These are phyloP conservation scores for Styphnolobium japonicum DNA, from an alignment of 306 rosid genomes.

Conservation along the genomic window DNA sequence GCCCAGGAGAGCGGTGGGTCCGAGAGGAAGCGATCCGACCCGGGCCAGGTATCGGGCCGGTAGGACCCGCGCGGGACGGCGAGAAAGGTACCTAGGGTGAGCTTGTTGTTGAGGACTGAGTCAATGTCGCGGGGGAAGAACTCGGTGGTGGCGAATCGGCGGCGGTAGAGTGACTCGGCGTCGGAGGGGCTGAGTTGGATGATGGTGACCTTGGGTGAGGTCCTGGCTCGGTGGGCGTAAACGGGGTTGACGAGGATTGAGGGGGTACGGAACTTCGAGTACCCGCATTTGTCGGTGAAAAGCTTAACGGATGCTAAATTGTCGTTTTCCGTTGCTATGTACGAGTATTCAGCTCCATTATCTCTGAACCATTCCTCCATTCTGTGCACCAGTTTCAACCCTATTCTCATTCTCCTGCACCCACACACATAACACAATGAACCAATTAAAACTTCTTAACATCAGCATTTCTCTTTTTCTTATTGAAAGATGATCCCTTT, in stretches of 20 bases:
- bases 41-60: constrained; percentile 39
- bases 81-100: constrained; percentile 73
- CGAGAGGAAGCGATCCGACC: constrained; percentile 44
- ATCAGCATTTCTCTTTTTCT: too few species aligned
- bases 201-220: constrained; percentile 36
- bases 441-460: too few species aligned
- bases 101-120: constrained; percentile 60
- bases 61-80: constrained; percentile 51
- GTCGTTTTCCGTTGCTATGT: constrained; percentile 90
- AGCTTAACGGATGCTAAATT: constrained; percentile 75
- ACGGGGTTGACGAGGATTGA: constrained; percentile 84
- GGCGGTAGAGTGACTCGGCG: constrained; percentile 72
- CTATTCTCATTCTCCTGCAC: constrained; percentile 89
- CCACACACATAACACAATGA: not conserved
- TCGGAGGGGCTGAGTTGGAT: constrained; percentile 49
- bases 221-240: constrained; percentile 51
- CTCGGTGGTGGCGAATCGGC: constrained; percentile 76
- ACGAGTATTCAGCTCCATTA: constrained; percentile 82
- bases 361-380: constrained; percentile 82
- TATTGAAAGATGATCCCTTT: too few species aligned
- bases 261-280: constrained; percentile 82
- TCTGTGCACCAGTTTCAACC: constrained; percentile 53
- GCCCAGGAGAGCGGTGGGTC: constrained; percentile 83
- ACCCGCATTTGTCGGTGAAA: constrained; percentile 89
- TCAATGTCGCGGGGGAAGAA: constrained; percentile 96